Percentiles rank a stretch among this genome's conserved stretches.
Evolutionary conservation across 2,329 filamentous ascomycete genomes (phyloP).

Genomic region (Podosphaera xanthii): DNA sequence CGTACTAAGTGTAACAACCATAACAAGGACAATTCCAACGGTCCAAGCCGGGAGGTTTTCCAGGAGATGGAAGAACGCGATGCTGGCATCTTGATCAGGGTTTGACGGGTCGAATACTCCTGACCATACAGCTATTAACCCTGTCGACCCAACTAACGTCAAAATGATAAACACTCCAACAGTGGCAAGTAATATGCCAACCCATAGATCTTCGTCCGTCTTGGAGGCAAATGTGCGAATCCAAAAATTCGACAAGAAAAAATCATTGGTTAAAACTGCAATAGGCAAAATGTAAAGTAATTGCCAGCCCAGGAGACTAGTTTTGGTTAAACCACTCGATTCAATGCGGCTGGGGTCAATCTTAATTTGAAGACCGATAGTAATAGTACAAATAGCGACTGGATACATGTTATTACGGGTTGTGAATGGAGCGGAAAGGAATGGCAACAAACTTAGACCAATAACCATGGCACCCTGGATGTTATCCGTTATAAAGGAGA

Average conservation of each 20-base stretch:
- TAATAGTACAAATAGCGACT: slow-evolving; percentile 51
- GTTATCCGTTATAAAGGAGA: slow-evolving; percentile 68
- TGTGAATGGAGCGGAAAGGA: neutral
- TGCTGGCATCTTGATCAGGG: slow-evolving; percentile 35
- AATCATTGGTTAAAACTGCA: slow-evolving; percentile 63
- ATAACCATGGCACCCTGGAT: slow-evolving; percentile 62
- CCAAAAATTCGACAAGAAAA: slow-evolving; percentile 72
- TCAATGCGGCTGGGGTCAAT: slow-evolving; percentile 48
- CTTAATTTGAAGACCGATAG: slow-evolving; percentile 52
- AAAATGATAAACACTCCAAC: slow-evolving; percentile 44
- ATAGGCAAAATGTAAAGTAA: slow-evolving; percentile 66
- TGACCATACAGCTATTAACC: slow-evolving; percentile 58
- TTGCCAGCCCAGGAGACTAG: slow-evolving; percentile 59
- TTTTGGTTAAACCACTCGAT: slow-evolving; percentile 42
- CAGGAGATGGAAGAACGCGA: slow-evolving; percentile 56
- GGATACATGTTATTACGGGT: neutral
- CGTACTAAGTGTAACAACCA: slow-evolving; percentile 55
- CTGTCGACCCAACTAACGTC: slow-evolving; percentile 47
- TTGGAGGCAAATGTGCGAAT: slow-evolving; percentile 61
- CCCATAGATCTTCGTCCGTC: slow-evolving; percentile 55
- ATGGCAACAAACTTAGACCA: slow-evolving; percentile 24
- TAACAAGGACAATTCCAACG: slow-evolving; percentile 59
- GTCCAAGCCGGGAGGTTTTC: slow-evolving; percentile 55
- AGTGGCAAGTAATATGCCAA: slow-evolving; percentile 48
- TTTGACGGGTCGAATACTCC: slow-evolving; percentile 41